Evolutionary conservation across 208 protist species (phyloP), one percentile per base, ranked within the genome.

Genomic region (Leishmania major): DNA sequence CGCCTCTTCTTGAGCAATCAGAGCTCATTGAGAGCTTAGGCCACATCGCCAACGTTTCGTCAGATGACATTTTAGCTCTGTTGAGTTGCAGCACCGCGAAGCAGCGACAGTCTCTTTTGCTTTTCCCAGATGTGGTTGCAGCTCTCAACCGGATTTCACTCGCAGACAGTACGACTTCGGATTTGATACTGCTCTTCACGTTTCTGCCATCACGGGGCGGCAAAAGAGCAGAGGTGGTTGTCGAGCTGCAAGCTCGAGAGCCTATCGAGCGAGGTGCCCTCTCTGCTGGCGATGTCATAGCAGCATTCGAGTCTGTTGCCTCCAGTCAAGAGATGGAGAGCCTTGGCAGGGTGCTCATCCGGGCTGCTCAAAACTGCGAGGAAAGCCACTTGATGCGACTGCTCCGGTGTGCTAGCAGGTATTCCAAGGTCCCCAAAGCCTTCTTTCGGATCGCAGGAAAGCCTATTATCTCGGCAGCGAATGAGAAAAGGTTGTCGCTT

Each of bases 391-490:
- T 96, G 55, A 93, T 92, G 88, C 87, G 92, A 5, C 66, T 96
- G 13, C 84, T 93, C 19, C 85, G 89, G n/a, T 84, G 80, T 7
- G 78, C 90, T 19, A 78, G 66, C 31, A n/a, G 45, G 17, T 75
- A 87, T 22, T 55, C 88, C 8, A 74, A 71, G 4, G 84, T 90
- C 67, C 89, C 92, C 1, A 94, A 93, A 57, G 64, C 78, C 6
- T 88, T 90, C 69, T 97, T 92, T 74, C 87, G 92, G 7, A 82
- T 95, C 37, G 78, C 91, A 3, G 94, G 94, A 37, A 89, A 75
- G 43, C 47, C 77, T 3, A 71, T 97, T n/a, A 47, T 94, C 17
- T 71, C 76, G 10, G 62, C 89, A 1, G 78, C 80, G 1, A 79
- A 77, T 19, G 75, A 67, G 73, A 64, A 78, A 25, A 37, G 67